Evolutionary conservation across 176 grass and related monocot species (phyloP).

Genomic region (Oryza rufipogon): DNA sequence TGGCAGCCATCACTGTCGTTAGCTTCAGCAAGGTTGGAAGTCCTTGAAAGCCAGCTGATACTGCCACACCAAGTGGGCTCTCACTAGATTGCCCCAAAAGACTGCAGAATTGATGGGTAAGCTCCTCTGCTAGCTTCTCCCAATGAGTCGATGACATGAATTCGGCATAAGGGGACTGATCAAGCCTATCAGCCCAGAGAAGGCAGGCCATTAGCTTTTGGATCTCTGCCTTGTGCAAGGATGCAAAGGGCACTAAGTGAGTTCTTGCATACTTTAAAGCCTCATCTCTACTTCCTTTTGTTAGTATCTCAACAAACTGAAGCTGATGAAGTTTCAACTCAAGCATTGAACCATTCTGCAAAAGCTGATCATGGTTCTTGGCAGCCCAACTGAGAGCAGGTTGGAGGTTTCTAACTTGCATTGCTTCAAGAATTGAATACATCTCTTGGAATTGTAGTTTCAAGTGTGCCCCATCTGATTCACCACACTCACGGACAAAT

Average conservation of each 20-base stretch:
- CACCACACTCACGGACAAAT: conserved; percentile 59
- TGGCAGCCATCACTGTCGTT: conserved; percentile 62
- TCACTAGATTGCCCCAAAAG: conserved; percentile 68
- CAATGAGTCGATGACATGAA: conserved; percentile 58
- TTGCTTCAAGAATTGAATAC: conserved; percentile 76
- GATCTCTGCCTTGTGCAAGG: conserved; percentile 53
- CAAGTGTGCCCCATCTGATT: conserved; percentile 49
- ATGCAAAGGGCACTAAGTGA: conserved; percentile 58
- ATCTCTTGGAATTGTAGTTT: conserved; percentile 81
- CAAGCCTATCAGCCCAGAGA: conserved; percentile 67
- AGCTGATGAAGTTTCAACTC: conserved; percentile 87
- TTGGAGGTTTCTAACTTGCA: conserved; percentile 74
- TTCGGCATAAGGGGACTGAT: conserved; percentile 85
- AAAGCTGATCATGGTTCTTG: conserved; percentile 58
- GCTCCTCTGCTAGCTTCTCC: conserved; percentile 69
- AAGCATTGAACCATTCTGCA: conserved; percentile 68
- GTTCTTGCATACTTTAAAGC: conserved; percentile 69
- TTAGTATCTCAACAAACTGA: conserved; percentile 82
- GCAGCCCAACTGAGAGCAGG: conserved; percentile 80
- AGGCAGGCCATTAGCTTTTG: conserved; percentile 77
- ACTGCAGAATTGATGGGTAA: conserved; percentile 80
- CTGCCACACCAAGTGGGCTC: conserved; percentile 56
- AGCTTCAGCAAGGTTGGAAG: conserved; percentile 83
- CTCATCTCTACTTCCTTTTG: conserved; percentile 50
- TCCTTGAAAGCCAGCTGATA: conserved; percentile 83